Percentiles rank a stretch among this genome's conserved stretches.
Conservation (phyloP, 2,329 filamentous ascomycete species). For the Diaporthe vexans region DNA sequence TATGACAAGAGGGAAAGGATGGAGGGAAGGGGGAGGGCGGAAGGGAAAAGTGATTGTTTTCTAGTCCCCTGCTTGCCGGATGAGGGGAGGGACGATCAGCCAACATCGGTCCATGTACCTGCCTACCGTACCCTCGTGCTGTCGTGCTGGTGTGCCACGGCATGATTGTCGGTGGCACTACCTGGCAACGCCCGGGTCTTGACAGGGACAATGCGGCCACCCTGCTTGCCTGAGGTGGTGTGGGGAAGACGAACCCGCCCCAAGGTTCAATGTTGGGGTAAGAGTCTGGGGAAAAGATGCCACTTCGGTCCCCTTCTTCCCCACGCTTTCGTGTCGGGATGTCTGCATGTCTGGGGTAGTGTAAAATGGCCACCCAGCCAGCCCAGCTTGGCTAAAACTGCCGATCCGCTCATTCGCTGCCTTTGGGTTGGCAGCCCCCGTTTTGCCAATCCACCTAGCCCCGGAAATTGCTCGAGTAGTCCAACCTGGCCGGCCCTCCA, state of each 20-base stretch:
- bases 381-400: background rate
- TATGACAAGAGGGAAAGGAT: background rate
- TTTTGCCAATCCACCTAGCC: conserved; percentile 16
- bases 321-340: background rate
- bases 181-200: background rate
- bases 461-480: conserved; percentile 14
- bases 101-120: background rate
- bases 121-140: too few relatives aligned
- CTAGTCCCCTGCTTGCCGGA: conserved; percentile 8
- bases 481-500: background rate
- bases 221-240: background rate
- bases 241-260: background rate
- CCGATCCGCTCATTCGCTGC: conserved; percentile 19
- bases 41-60: background rate
- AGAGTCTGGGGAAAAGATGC: conserved; percentile 14
- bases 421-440: background rate
- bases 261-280: conserved; percentile 3
- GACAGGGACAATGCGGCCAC: conserved; percentile 20
- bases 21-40: background rate
- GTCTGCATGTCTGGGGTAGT: background rate
- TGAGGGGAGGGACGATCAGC: conserved; percentile 20
- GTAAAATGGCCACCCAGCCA: background rate
- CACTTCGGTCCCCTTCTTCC: background rate
- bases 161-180: conserved; percentile 30
- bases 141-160: background rate